phyloP scores from a whole-genome alignment of 495 filamentous ascomycete genomes.

The Penicillium ucsense region DNA sequence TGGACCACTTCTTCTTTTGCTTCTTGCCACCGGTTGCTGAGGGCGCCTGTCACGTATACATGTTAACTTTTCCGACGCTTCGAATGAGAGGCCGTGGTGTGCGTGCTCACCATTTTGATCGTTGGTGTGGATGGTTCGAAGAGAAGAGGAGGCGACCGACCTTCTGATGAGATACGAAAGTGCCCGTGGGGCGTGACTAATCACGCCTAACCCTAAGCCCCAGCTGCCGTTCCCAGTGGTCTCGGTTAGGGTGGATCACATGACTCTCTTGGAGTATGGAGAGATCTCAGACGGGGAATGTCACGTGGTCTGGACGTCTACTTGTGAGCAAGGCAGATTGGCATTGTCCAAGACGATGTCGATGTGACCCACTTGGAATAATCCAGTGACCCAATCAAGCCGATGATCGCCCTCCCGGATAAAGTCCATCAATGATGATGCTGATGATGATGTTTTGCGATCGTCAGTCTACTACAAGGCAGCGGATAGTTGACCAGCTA shows the following conservation, averaged over 20 bases:
- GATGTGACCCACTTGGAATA: no score
- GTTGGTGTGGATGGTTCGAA: slow-evolving; percentile 39
- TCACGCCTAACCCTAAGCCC: slow-evolving; percentile 35
- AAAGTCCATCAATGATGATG: no score
- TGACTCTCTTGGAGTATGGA: background rate
- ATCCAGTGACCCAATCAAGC: no score
- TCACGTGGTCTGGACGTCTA: background rate
- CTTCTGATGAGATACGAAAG: slow-evolving; percentile 30
- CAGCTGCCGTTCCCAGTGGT: background rate
- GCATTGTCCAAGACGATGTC: no score
- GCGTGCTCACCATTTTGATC: slow-evolving; percentile 41
- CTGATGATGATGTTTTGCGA: no score
- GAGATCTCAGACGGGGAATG: background rate
- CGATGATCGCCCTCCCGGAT: no score
- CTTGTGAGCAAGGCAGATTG: background rate
- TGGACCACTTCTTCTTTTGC: slow-evolving; percentile 99
- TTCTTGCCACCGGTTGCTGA: slow-evolving; percentile 83
- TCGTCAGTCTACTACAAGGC: no score
- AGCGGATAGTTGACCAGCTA: no score
- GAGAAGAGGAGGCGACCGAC: slow-evolving; percentile 19
- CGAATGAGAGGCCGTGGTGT: background rate
- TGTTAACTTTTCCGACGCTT: slow-evolving; percentile 6
- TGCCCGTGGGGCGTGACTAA: slow-evolving; percentile 40
- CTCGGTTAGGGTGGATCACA: slow-evolving; percentile 14
- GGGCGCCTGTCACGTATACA: slow-evolving; percentile 49